phyloP scores from a whole-genome alignment of 805 yeast genomes.

The Myxozyma vanderwaltii region DNA sequence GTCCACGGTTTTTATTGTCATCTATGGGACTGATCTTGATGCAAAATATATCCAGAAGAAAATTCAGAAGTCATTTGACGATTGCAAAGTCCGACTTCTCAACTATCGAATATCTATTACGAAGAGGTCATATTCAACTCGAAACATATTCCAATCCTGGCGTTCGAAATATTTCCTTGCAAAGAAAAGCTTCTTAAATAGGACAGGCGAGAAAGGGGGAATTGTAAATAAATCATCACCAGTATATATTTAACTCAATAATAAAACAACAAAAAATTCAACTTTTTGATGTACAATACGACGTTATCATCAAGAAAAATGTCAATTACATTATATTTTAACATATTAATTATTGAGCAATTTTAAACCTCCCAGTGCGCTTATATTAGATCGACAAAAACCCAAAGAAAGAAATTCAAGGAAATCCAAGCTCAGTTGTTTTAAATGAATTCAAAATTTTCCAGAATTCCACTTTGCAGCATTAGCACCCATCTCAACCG shows the following conservation, averaged over 20 bases:
- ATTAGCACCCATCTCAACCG: constrained; percentile 82
- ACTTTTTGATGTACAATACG: too few relatives aligned
- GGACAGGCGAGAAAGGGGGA: neutral
- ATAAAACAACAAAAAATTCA: too few relatives aligned
- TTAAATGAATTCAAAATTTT: constrained; percentile 9
- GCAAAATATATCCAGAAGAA: too few relatives aligned
- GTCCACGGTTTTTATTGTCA: neutral
- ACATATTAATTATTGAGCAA: neutral
- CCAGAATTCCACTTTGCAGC: constrained; percentile 33
- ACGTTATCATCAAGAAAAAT: too few relatives aligned
- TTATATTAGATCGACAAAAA: neutral
- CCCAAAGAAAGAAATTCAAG: too few relatives aligned
- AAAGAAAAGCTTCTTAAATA: neutral
- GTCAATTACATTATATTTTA: neutral
- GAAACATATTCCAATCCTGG: constrained; percentile 73
- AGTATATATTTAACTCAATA: neutral
- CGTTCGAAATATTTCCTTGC: constrained; percentile 60
- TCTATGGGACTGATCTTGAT: too few relatives aligned
- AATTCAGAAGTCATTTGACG: constrained; percentile 59
- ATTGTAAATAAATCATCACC: neutral
- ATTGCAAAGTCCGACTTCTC: constrained; percentile 78
- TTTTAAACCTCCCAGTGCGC: neutral
- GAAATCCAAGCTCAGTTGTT: too few relatives aligned
- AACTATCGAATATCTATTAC: constrained; percentile 79
- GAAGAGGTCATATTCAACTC: constrained; percentile 70